These are phyloP conservation scores for Nothomitra cinnamomea DNA, from an alignment of 2,329 filamentous ascomycete species.

Conservation along the genomic window DNA sequence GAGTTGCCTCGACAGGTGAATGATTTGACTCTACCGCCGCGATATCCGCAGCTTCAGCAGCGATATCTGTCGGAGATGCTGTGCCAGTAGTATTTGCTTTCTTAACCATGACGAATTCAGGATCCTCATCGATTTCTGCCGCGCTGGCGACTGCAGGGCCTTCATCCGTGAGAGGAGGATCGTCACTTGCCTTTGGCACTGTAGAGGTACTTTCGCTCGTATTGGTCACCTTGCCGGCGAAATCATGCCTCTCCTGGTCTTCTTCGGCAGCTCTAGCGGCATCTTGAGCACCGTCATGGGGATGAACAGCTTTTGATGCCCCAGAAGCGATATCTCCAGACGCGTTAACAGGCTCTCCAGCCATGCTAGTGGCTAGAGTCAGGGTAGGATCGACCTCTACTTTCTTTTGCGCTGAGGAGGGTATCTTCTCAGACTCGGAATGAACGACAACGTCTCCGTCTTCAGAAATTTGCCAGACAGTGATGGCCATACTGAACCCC, in stretches of 20 bases:
- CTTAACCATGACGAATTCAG: not conserved
- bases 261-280: not conserved
- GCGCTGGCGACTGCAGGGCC: not conserved
- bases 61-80: not conserved
- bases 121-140: not conserved
- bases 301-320: not conserved
- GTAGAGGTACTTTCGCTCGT: not conserved
- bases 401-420: not conserved
- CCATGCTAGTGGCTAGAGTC: slow-evolving; percentile 1
- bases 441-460: slow-evolving; percentile 21
- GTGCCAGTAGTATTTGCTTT: not conserved
- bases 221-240: not conserved
- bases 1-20: not conserved
- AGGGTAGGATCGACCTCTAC: not conserved
- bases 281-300: not conserved
- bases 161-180: too few species aligned
- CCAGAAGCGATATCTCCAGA: not conserved
- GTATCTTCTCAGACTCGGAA: slow-evolving; percentile 4
- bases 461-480: slow-evolving; percentile 27
- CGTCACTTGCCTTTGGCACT: not conserved
- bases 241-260: not conserved
- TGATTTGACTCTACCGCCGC: not conserved
- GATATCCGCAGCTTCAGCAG: not conserved
- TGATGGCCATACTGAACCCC: slow-evolving; percentile 22
- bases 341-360: not conserved